A percentile compares a stretch with the other conserved stretches of the same genome.
Evolutionary conservation across 2,329 filamentous ascomycete species (phyloP).

Genomic region (Colletotrichum sp.): DNA sequence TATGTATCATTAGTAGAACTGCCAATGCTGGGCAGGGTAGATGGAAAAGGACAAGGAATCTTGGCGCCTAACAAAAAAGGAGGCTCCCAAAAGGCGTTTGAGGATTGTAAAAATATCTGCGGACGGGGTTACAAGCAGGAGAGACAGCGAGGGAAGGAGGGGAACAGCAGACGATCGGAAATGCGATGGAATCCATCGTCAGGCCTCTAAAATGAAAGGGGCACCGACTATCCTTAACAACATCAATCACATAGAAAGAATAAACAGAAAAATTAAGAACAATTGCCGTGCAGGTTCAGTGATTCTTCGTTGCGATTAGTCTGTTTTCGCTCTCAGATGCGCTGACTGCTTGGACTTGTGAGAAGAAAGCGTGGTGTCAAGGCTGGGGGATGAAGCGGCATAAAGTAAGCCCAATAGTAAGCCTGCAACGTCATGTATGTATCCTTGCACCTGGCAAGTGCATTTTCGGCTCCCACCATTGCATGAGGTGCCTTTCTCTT

Average conservation of each 20-base stretch:
- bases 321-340: background rate
- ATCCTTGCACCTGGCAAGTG: background rate
- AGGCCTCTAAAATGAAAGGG: background rate
- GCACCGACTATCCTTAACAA: background rate
- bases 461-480: background rate
- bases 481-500: background rate
- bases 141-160: background rate
- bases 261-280: background rate
- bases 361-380: background rate
- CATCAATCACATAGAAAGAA: background rate
- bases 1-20: conserved; percentile 1
- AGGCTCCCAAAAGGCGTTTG: background rate
- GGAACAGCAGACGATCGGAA: background rate
- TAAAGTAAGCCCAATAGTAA: background rate
- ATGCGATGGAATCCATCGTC: background rate
- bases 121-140: background rate
- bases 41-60: background rate
- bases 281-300: background rate
- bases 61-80: background rate
- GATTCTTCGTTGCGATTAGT: background rate
- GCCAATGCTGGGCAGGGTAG: background rate
- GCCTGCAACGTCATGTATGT: background rate
- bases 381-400: background rate
- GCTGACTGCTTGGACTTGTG: background rate
- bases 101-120: background rate